Percentiles rank a stretch among this genome's conserved stretches.
Evolutionary conservation across 139 green algal genomes (phyloP).

Genomic region (Tetradesmus lagerheimii): DNA sequence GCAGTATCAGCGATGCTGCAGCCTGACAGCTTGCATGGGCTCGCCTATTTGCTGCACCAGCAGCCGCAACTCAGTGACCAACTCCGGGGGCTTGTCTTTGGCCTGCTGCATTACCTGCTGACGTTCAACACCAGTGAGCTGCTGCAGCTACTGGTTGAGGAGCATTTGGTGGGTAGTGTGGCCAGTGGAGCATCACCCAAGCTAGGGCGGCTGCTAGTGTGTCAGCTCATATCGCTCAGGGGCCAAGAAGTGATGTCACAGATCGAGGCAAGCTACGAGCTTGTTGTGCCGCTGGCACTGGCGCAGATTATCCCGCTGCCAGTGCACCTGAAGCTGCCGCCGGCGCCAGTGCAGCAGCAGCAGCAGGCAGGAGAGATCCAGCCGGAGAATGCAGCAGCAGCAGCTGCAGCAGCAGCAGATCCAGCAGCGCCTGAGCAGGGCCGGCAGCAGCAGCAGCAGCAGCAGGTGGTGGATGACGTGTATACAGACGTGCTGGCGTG

Average conservation of each 20-base stretch:
- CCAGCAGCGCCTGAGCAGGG: slow-evolving; percentile 11
- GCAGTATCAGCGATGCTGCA: neutral
- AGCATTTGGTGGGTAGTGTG: slow-evolving; percentile 36
- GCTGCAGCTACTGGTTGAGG: slow-evolving; percentile 34
- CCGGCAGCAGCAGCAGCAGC: neutral
- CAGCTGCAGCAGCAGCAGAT: slow-evolving; percentile 6
- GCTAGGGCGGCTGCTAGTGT: slow-evolving; percentile 33
- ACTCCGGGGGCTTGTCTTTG: slow-evolving; percentile 6
- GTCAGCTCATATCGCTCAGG: slow-evolving; percentile 7
- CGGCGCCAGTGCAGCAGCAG: neutral
- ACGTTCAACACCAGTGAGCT: neutral
- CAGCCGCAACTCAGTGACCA: slow-evolving; percentile 18
- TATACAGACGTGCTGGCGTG: slow-evolving; percentile 43
- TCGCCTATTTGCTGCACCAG: neutral
- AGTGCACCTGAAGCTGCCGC: slow-evolving; percentile 42
- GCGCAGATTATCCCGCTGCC: slow-evolving; percentile 39
- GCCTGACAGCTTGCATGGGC: slow-evolving; percentile 14
- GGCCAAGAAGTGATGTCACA: slow-evolving; percentile 28
- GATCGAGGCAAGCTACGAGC: slow-evolving; percentile 33
- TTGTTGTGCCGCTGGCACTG: slow-evolving; percentile 40
- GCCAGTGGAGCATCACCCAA: neutral
- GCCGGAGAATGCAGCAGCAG: neutral
- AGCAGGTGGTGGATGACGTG: slow-evolving; percentile 18
- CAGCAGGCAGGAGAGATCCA: slow-evolving; percentile 15
- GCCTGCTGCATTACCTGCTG: slow-evolving; percentile 16